A percentile compares a stretch with the other conserved stretches of the same genome.
These are phyloP conservation scores for Fusarium incarnatum DNA, from an alignment of 2,329 filamentous ascomycete species.

Conservation along the genomic window DNA sequence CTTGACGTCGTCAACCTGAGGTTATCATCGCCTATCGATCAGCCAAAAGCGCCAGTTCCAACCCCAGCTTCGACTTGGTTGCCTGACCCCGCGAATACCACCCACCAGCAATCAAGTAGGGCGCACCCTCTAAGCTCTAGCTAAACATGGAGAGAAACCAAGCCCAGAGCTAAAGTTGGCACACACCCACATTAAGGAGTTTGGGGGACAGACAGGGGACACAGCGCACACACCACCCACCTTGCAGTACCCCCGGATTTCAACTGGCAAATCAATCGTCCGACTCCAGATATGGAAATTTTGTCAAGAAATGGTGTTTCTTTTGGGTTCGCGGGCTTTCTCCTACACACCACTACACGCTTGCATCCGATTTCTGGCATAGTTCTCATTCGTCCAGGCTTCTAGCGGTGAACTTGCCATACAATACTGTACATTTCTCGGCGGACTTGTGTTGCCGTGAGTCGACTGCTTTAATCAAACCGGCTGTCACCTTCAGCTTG, in stretches of 20 bases:
- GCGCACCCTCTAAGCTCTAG: background rate
- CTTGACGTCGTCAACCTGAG: slow-evolving; percentile 35
- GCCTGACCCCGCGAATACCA: slow-evolving; percentile 34
- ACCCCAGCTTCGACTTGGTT: slow-evolving; percentile 37
- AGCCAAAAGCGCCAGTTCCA: slow-evolving; percentile 31
- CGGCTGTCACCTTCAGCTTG: slow-evolving; percentile 23
- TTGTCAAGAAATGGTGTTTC: slow-evolving; percentile 25
- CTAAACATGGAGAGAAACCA: slow-evolving; percentile 1
- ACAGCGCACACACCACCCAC: slow-evolving; percentile 36
- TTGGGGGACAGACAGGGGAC: slow-evolving; percentile 13
- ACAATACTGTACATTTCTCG: slow-evolving; percentile 7
- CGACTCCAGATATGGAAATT: slow-evolving; percentile 22
- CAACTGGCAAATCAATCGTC: slow-evolving; percentile 8
- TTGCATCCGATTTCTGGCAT: slow-evolving; percentile 32
- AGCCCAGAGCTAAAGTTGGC: slow-evolving; percentile 15
- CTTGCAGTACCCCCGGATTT: slow-evolving; percentile 31
- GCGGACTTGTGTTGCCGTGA: slow-evolving; percentile 30
- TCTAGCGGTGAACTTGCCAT: slow-evolving; percentile 42
- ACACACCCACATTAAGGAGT: slow-evolving; percentile 23
- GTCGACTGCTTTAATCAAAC: slow-evolving; percentile 26
- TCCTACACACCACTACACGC: slow-evolving; percentile 35
- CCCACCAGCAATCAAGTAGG: slow-evolving; percentile 32
- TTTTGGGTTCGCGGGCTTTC: slow-evolving; percentile 30
- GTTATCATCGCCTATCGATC: slow-evolving; percentile 28
- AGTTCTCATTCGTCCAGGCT: slow-evolving; percentile 33